Base-by-base conservation (phyloP, 1,139 yeast species). In the Dujonia santamariae region DNA sequence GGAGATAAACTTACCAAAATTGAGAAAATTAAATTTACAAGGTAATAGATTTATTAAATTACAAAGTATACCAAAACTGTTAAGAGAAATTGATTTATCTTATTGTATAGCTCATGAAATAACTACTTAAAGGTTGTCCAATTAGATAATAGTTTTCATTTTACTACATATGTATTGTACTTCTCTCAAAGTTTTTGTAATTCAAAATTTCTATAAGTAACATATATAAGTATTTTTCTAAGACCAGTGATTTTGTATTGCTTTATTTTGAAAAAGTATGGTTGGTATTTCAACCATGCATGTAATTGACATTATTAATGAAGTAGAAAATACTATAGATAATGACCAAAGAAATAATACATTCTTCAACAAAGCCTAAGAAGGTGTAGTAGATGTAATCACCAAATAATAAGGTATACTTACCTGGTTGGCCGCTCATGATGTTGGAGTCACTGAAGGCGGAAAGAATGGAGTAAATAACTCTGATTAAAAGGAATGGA, bases 351-450 rank as follows among this genome's bases (percentile, higher is more conserved):
- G 28, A 11, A 18, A 30, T 23, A 4, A 36, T 19, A 22, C 42
- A 41, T 29, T 41, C 44, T 36, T 37, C 40, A 14, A 38, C 19
- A 15, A 51, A 42, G 1, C 37, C 52, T 39, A 51, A 23, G 29
- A 49, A 50, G 7, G 51, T 40, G 26, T 47, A 52, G 37, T 50
- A 52, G 35, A 44, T 37, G 37, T 44, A 51, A 28, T 50, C 44
- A n/a, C 56, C 56, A 25, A 42, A 45, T 17, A 51, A 23, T 23
- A 52, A 37, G 11, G 44, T 33, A 34, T 41, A 51, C 31, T 48
- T 39, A 23, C 46, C 42, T 8, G 50, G 45, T 8, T 31, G 3
- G 4, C 36, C 36, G 6, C 6, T 15, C 4, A 32, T 30, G 26
- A 51, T 38, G 25, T 37, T 35, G 23, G 43, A 28, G 4, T 48